Conservation (phyloP, 768 basidiomycete genomes). For the Termitomyces sp. region DNA sequence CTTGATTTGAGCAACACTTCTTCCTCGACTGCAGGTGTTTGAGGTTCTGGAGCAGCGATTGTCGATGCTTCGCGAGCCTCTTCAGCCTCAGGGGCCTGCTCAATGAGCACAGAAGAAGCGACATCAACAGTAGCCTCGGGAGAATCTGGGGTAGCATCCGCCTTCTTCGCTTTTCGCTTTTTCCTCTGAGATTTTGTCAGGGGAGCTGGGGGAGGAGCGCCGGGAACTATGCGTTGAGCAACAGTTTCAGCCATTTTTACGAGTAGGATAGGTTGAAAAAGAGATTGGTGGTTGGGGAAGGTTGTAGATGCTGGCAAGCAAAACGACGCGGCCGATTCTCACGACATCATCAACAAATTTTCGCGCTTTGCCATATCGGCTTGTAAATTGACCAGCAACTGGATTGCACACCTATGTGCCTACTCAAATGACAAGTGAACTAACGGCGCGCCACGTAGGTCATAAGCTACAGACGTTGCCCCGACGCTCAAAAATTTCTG, state of each 20-base stretch:
- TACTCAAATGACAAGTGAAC: not conserved
- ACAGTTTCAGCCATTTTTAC: conserved; percentile 32
- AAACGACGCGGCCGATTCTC: conserved; percentile 16
- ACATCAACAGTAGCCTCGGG: conserved; percentile 41
- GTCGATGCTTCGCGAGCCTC: conserved; percentile 43
- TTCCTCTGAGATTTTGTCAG: conserved; percentile 66
- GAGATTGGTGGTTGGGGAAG: conserved; percentile 11
- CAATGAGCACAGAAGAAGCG: conserved; percentile 37
- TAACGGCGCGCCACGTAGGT: not conserved
- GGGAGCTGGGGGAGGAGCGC: conserved; percentile 62
- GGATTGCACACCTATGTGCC: not conserved
- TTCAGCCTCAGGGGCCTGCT: conserved; percentile 40
- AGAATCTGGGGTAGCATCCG: conserved; percentile 39
- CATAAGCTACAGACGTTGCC: not conserved
- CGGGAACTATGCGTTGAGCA: conserved; percentile 59
- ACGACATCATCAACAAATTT: conserved; percentile 16
- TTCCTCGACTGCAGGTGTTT: conserved; percentile 38
- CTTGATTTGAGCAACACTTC: conserved; percentile 45
- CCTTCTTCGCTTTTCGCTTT: conserved; percentile 53
- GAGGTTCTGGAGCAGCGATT: conserved; percentile 35
- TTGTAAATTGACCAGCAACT: not conserved
- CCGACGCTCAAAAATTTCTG: too few species aligned
- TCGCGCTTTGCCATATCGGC: not conserved
- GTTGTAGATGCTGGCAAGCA: conserved; percentile 13
- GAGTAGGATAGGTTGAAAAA: not conserved